Conservation (phyloP, 2,329 filamentous ascomycete genomes). For the Pyrenophora teres region DNA sequence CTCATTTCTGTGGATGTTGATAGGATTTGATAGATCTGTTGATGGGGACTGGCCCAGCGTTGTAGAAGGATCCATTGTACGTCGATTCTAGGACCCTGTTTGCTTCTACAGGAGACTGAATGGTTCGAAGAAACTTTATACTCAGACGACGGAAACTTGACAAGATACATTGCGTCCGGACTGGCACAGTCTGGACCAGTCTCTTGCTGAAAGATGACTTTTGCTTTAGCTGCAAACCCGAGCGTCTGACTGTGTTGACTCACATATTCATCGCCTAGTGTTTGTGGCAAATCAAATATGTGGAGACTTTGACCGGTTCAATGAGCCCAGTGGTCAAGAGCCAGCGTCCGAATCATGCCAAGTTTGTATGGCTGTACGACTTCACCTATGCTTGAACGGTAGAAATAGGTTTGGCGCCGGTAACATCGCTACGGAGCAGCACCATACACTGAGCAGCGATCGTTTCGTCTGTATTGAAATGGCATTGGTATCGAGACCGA, state of each 20-base stretch:
- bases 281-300: background rate
- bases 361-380: slow-evolving; percentile 4
- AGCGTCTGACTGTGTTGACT: background rate
- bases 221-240: background rate
- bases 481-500: background rate
- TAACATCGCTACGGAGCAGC: background rate
- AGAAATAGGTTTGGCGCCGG: background rate
- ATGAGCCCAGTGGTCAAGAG: background rate
- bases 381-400: background rate
- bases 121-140: background rate
- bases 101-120: background rate
- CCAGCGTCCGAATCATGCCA: background rate
- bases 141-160: background rate
- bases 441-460: slow-evolving; percentile 1
- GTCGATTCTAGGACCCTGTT: background rate
- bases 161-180: background rate
- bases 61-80: background rate
- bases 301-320: background rate
- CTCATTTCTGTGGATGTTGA: slow-evolving; percentile 11
- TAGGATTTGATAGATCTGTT: background rate
- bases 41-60: background rate
- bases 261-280: background rate
- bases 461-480: background rate
- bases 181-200: background rate
- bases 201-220: background rate